A percentile compares a stretch with the other conserved stretches of the same genome.
Evolutionary conservation across 768 basidiomycete species (phyloP).

Genomic region (Galerina marginata): DNA sequence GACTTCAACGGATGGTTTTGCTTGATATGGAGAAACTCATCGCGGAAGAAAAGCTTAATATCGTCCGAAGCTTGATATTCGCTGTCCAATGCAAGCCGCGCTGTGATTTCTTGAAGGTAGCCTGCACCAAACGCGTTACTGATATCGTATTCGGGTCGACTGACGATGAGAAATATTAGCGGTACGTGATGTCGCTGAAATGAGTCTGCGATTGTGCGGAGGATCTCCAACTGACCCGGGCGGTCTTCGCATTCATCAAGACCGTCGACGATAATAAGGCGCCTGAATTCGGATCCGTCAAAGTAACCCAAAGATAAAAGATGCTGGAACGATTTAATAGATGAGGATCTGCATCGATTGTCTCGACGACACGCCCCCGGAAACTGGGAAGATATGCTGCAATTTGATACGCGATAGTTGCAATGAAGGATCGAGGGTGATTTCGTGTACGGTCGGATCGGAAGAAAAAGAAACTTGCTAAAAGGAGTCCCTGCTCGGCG

Average conservation of each 20-base stretch:
- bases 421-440: slow-evolving; percentile 28
- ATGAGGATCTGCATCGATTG: slow-evolving; percentile 20
- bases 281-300: slow-evolving; percentile 3
- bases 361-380: slow-evolving; percentile 6
- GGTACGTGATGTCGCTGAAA: neutral
- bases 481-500: slow-evolving; percentile 22
- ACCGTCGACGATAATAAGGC: slow-evolving; percentile 15
- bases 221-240: neutral
- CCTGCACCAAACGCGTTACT: slow-evolving; percentile 9
- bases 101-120: neutral
- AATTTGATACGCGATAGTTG: slow-evolving; percentile 38
- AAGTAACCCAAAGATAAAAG: slow-evolving; percentile 19
- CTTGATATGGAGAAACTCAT: slow-evolving; percentile 3
- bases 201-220: neutral
- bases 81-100: neutral
- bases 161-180: slow-evolving; percentile 12
- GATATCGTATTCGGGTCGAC: slow-evolving; percentile 15
- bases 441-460: slow-evolving; percentile 29
- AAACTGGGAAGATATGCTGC: slow-evolving; percentile 5
- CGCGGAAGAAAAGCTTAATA: slow-evolving; percentile 8
- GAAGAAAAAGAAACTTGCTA: slow-evolving; percentile 43
- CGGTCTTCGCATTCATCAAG: slow-evolving; percentile 31
- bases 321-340: slow-evolving; percentile 17
- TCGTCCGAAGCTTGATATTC: slow-evolving; percentile 2
- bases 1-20: neutral